Conservation (phyloP, 1,284 basidiomycete genomes). For the Farysia itapuensis region DNA sequence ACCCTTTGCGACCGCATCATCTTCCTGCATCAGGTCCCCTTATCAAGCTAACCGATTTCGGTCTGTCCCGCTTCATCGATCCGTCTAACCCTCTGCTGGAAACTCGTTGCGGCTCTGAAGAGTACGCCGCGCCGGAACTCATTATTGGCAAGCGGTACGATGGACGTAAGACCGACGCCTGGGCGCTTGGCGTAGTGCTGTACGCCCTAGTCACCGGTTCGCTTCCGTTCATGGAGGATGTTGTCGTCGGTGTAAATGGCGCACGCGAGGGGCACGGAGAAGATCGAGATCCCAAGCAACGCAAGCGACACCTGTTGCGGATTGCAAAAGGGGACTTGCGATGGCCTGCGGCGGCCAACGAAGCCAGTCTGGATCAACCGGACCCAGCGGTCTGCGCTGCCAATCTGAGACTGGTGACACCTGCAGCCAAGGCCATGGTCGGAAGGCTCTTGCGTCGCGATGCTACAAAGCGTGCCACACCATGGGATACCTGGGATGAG, state of each 20-base stretch:
- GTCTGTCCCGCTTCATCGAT: conserved; percentile 81
- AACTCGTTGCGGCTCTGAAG: conserved; percentile 86
- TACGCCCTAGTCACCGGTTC: conserved; percentile 73
- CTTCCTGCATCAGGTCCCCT: conserved; percentile 65
- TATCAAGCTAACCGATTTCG: conserved; percentile 87
- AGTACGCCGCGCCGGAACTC: conserved; percentile 87
- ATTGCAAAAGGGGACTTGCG: conserved; percentile 58
- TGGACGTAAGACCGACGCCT: conserved; percentile 81
- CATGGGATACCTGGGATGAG: conserved; percentile 56
- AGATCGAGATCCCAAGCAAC: conserved; percentile 38
- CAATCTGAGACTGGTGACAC: conserved; percentile 47
- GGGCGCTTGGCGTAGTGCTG: conserved; percentile 82
- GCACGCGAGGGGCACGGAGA: conserved; percentile 29
- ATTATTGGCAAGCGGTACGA: conserved; percentile 78
- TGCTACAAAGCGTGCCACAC: conserved; percentile 38
- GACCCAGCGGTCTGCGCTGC: conserved; percentile 14
- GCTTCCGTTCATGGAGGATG: conserved; percentile 61
- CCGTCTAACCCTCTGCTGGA: conserved; percentile 71
- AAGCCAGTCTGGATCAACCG: conserved; percentile 25
- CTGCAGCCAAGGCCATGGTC: conserved; percentile 48
- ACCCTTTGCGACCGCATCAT: conserved; percentile 27
- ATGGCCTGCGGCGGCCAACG: conserved; percentile 61
- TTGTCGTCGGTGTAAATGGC: conserved; percentile 21
- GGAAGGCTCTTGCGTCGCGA: conserved; percentile 50
- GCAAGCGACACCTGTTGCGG: conserved; percentile 53